A percentile compares a stretch with the other conserved stretches of the same genome.
Evolutionary conservation across 495 filamentous ascomycete genomes (phyloP).

Genomic region (Daldinia decipiens): DNA sequence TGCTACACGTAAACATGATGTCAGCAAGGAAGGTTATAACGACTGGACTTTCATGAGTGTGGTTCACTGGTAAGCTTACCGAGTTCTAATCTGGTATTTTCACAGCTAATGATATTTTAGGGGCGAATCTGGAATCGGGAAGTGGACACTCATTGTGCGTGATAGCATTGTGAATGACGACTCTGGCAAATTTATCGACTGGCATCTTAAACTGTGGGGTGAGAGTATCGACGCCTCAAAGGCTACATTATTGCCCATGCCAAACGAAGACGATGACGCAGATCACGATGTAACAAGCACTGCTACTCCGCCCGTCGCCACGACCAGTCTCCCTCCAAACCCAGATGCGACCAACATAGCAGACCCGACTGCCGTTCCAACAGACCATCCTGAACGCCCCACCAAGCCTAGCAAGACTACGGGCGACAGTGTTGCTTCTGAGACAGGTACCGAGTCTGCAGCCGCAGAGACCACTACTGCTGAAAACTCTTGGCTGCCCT

Average conservation of each 20-base stretch:
- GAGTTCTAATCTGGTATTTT: background rate
- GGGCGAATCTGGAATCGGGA: slow-evolving; percentile 89
- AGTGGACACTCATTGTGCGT: slow-evolving; percentile 90
- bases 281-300: slow-evolving; percentile 71
- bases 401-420: slow-evolving; percentile 60
- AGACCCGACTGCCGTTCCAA: slow-evolving; percentile 60
- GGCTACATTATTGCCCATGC: slow-evolving; percentile 80
- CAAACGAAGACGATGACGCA: slow-evolving; percentile 81
- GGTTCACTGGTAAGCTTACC: slow-evolving; percentile 81
- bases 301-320: slow-evolving; percentile 53
- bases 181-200: slow-evolving; percentile 84
- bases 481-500: slow-evolving; percentile 76
- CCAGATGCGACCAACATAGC: slow-evolving; percentile 45
- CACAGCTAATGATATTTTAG: slow-evolving; percentile 56
- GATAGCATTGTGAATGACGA: slow-evolving; percentile 82
- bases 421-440: slow-evolving; percentile 55
- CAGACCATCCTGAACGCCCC: slow-evolving; percentile 82
- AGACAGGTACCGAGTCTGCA: slow-evolving; percentile 47
- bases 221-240: slow-evolving; percentile 79
- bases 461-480: slow-evolving; percentile 55
- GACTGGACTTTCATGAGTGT: slow-evolving; percentile 99
- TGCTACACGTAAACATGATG: slow-evolving; percentile 73
- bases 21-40: slow-evolving; percentile 73
- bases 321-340: slow-evolving; percentile 52
- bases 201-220: slow-evolving; percentile 95